Percentiles rank a stretch among this genome's conserved stretches.
Evolutionary conservation across 441 rosid genomes (phyloP).

Genomic region (Kokia cookei): DNA sequence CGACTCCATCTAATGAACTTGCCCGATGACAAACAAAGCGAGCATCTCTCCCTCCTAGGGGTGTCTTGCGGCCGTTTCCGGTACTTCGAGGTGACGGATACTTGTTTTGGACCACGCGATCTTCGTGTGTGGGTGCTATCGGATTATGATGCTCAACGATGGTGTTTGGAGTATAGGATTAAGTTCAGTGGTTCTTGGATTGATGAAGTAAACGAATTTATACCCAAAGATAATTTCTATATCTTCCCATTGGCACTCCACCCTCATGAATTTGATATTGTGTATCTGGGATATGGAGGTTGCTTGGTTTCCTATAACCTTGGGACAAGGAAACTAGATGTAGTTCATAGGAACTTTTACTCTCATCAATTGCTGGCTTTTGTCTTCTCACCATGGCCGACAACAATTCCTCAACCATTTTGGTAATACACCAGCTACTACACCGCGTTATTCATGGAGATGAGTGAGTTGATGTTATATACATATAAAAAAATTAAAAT

Average conservation of each 20-base stretch:
- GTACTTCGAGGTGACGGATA: background rate
- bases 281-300: constrained; percentile 6
- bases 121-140: background rate
- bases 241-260: constrained; percentile 12
- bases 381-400: background rate
- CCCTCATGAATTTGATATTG: background rate
- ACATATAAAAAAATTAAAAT: too few relatives aligned
- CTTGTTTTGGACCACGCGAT: background rate
- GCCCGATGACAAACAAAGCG: background rate
- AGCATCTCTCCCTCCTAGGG: background rate
- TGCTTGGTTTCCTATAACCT: constrained; percentile 2
- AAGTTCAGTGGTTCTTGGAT: background rate
- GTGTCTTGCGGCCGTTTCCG: background rate
- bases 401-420: background rate
- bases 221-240: background rate
- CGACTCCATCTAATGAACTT: background rate
- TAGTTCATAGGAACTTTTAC: background rate
- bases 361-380: constrained; percentile 6
- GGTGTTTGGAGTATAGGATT: constrained; percentile 11
- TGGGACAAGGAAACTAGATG: background rate
- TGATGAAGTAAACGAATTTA: background rate
- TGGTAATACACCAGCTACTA: background rate
- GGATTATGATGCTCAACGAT: background rate
- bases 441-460: background rate
- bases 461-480: too few relatives aligned